Base-by-base conservation (phyloP, 2,329 filamentous ascomycete species). In the Colletotrichum melonis region DNA sequence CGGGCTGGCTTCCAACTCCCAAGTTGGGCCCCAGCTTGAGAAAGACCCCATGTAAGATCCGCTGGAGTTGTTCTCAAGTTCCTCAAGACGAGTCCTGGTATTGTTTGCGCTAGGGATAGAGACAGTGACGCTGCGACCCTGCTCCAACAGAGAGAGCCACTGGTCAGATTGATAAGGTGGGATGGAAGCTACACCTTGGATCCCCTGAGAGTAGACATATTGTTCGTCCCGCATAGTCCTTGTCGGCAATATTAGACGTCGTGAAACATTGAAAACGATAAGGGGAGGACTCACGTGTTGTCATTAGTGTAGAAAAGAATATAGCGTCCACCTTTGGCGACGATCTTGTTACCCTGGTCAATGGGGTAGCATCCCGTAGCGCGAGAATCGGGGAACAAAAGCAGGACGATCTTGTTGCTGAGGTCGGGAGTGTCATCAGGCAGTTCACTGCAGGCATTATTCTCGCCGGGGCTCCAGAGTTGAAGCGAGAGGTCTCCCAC, bases 1-100 rank as follows among this genome's bases (percentile, higher is more conserved):
- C 1, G 89, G 89, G 78, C 89, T 90, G 54, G 88, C 80, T 54
- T 88, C 86, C 74, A 90, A 81, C 77, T 92, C 89, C 78, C 86
- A 91, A 1, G 87, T 90, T 1, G 90, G 90, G 6, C 90, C 90
- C 90, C 90, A 92, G 14, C 86, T 88, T 38, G 87, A 89, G 78
- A 83, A 91, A 4, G 79, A 79, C 76, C 86, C 90, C 54, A 88
- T 78, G 59, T 85, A 87, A 4, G 56, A 49, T 49, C 69, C 69
- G 22, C 57, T 57, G 26, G 14, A 38, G 35, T 63, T 63, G 16
- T 72, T 68, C 7, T 72, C 57, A 12, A 72, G 69, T 19, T 68
- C 67, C 35, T 72, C 69, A 5, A 72, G 57, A 22, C 64, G 69
- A 5, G 64, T 72, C 12, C 57, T 72, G 57, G 69, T 68, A 57